Evolutionary conservation across 768 basidiomycete species (phyloP), one percentile per base, ranked within the genome.

Genomic region (Pleurotus platypus): DNA sequence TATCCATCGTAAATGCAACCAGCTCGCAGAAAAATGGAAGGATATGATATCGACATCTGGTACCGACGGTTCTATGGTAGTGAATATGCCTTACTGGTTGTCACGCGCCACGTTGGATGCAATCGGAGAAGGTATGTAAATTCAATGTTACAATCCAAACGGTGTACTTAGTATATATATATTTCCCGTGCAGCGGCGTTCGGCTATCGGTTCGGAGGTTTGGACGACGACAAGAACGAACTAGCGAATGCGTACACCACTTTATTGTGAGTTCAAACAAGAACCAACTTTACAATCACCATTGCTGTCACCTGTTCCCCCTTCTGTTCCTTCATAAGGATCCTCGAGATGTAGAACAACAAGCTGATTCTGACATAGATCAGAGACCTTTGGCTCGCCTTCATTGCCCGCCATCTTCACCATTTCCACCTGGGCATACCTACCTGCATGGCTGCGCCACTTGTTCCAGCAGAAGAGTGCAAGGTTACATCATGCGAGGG

Each of bases 151-250:
- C 59, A 3, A 54, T 16, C 11, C 18, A 18, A 9, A 6, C 40
- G 7, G 11, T 13, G 22, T 50, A n/a, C n/a, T 30, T 27, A 12
- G 30, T 46, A 20, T 15, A 48, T 15, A 48, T 37, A 46, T 57
- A 30, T n/a, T 47, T 56, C 26, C 51, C 39, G 46, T 38, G 15
- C 57, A 80, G 78, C 78, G 53, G 78, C 78, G 1, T 80, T 80
- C 67, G 82, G 82, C 61, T 82, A 82, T 64, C 76, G 81, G 15
- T 82, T 85, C 56, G 82, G 81, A 20, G 78, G 78, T 0, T 62
- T 84, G n/a, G 69, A 75, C 16, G 27, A 37, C 49, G n/a, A 35
- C 30, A 35, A 35, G 30, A 35, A 35, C 30, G 30, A 35, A 35
- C 11, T 35, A 9, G 30, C 30, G 30, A 35, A 35, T 35, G 30